Evolutionary conservation across 768 basidiomycete genomes (phyloP).

Genomic region (Guyanaporus albipodus): DNA sequence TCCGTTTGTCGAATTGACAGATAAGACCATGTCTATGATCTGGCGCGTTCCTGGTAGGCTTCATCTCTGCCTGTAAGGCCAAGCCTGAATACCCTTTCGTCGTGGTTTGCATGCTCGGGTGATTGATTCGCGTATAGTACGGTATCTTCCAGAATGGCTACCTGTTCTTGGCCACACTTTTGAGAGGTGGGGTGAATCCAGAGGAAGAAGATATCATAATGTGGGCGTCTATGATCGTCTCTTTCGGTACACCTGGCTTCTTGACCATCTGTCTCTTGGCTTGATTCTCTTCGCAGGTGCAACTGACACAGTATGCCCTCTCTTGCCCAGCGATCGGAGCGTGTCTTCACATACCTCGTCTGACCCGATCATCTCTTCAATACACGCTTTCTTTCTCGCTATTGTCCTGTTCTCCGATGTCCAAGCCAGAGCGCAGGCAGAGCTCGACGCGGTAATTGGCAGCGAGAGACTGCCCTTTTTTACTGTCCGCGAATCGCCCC

Average conservation of each 20-base stretch:
- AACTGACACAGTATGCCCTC: slow-evolving; percentile 40
- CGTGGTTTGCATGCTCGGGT: neutral
- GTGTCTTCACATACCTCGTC: neutral
- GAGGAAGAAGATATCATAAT: slow-evolving; percentile 21
- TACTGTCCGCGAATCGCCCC: slow-evolving; percentile 21
- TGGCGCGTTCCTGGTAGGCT: slow-evolving; percentile 20
- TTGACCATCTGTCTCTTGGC: neutral
- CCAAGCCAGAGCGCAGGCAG: slow-evolving; percentile 22
- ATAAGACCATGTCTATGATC: slow-evolving; percentile 21
- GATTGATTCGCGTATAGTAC: slow-evolving; percentile 22
- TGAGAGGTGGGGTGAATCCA: slow-evolving; percentile 8
- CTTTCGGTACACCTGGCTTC: slow-evolving; percentile 6
- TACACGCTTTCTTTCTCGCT: slow-evolving; percentile 23
- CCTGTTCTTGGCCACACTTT: slow-evolving; percentile 24
- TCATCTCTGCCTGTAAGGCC: slow-evolving; percentile 18
- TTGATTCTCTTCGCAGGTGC: slow-evolving; percentile 27
- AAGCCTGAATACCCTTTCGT: too few species aligned
- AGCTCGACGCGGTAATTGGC: slow-evolving; percentile 24
- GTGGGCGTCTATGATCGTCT: slow-evolving; percentile 13
- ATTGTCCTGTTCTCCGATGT: slow-evolving; percentile 25
- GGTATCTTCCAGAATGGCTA: slow-evolving; percentile 33
- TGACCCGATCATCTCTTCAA: slow-evolving; percentile 13
- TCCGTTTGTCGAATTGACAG: slow-evolving; percentile 31
- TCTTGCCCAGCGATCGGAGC: slow-evolving; percentile 38
- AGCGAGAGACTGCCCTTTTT: slow-evolving; percentile 18